Evolutionary conservation across 2,329 filamentous ascomycete species (phyloP).

Genomic region (Juglanconis juglandina): DNA sequence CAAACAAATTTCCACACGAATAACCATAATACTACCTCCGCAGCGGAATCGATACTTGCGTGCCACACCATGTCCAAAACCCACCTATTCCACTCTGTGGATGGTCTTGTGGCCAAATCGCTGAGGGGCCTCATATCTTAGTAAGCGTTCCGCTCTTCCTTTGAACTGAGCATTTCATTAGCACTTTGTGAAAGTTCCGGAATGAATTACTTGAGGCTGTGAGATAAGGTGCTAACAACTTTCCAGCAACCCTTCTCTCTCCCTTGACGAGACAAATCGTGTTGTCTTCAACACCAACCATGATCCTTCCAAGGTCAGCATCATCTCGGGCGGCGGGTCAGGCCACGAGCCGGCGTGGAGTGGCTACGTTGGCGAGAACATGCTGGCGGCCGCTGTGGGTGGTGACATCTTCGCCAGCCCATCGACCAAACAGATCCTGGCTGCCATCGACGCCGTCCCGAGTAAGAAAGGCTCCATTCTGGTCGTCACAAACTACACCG

Average conservation of each 20-base stretch:
- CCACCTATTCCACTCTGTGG: constrained; percentile 50
- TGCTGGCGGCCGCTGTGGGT: constrained; percentile 58
- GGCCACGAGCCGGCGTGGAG: constrained; percentile 62
- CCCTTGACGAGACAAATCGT: constrained; percentile 47
- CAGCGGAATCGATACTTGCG: no score
- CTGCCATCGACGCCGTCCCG: constrained; percentile 54
- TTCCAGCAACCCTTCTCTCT: constrained; percentile 38
- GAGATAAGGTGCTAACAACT: not conserved
- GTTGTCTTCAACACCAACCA: constrained; percentile 48
- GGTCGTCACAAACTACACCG: constrained; percentile 64
- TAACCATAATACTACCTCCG: not conserved
- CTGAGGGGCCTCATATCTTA: constrained; percentile 51
- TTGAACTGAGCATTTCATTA: not conserved
- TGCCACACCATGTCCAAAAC: constrained; percentile 44
- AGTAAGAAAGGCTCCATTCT: constrained; percentile 55
- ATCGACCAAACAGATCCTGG: constrained; percentile 59
- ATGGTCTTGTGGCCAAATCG: constrained; percentile 51
- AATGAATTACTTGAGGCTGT: not conserved
- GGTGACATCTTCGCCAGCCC: constrained; percentile 64
- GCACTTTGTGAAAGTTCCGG: not conserved
- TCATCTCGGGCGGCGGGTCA: constrained; percentile 55
- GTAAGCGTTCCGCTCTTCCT: not conserved
- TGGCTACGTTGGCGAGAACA: constrained; percentile 60
- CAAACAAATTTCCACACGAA: not conserved
- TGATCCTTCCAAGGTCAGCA: constrained; percentile 42